Evolutionary conservation across 352 stramenopile species (phyloP), one percentile per base, ranked within the genome.

Genomic region (Phytophthora sansomeana): DNA sequence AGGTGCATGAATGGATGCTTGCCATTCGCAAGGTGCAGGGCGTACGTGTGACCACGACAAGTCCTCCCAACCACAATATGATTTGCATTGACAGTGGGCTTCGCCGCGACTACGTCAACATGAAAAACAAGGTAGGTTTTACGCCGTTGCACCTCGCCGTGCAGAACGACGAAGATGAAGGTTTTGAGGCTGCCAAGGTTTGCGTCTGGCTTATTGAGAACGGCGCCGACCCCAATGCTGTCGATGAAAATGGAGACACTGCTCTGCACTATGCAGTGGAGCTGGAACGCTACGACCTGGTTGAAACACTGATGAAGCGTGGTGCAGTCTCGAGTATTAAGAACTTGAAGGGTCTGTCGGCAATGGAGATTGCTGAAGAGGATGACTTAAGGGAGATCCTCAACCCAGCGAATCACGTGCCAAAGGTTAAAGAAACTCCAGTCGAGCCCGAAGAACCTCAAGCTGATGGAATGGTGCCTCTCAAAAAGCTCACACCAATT

Each of bases 201-300:
- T 82, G 78, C 33, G 85, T 96, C 17, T 96, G 89, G 89, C 82
- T 96, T 8, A 91, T 95, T 64, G 89, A 96, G 65, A 94, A 95
- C 30, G 90, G 89, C 28, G 85, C 79, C 17, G 87, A 96, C 29
- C 61, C 77, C 44, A 95, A 96, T 48, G 85, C 89, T 0, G 63
- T 80, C 19, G 90, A 96, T 53, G 75, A 78, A 21, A 91, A 92
- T 53, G 90, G 89, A 33, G 90, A 97, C 62, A 96, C 90, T 9
- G 81, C 90, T 14, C 66, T 97, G 10, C 90, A 97, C 52, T 96
- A 95, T 60, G 88, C 90, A 0, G 87, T 94, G 50, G 89, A 89
- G 67, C 71, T 95, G 19, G 82, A 90, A 29, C 85, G 88, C 3
- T 90, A 80, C 56, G 88, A 95, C 69, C 62, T 96, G 16, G 87